Evolutionary conservation across 768 basidiomycete species (phyloP), one percentile per base, ranked within the genome.

Genomic region (Termitomyces sp.): DNA sequence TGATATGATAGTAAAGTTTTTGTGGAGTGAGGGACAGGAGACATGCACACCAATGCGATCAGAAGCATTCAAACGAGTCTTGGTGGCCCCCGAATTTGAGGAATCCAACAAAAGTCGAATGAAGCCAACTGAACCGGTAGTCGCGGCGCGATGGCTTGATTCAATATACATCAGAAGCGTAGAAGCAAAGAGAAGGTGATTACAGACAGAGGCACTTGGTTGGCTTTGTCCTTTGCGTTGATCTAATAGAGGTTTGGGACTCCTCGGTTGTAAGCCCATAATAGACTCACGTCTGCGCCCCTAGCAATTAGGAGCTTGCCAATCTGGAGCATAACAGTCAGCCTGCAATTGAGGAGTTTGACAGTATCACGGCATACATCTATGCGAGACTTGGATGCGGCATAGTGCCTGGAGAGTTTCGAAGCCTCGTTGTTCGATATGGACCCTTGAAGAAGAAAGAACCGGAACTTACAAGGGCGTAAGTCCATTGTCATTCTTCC

Each of bases 221-320:
- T 94, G 44, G 95, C 94, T 64, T 86, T 87, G 77, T 99, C 96
- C 73, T 84, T 89, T 45, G 89, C 90, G 67, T 98, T 99, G 74
- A 96, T 90, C 92, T 99, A 67, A 58, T 46, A 66, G 65, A 57
- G 58, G 69, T 67, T 68, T 55, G 54, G 64, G 66, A 70, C 63
- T 70, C 66, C 65, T 63, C 67, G 70, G 66, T 60, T 58, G 65
- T 69, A 61, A 68, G 68, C 60, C 61, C 65, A 61, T 68, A 54
- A 52, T 61, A 62, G 61, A 81, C 93, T 67, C 74, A 95, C 95
- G 69, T 97, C 93, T 62, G 95, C 95, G 57, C 94, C 94, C 69
- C 90, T 82, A 54, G 85, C 76, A 66, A 98, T 88, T 60, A 98
- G 76, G 38, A 91, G 78, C 72, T 81, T 87, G 63, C 92, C 94